Base-by-base conservation (phyloP, 1,284 basidiomycete species). In the Pisolithus thermaeus region DNA sequence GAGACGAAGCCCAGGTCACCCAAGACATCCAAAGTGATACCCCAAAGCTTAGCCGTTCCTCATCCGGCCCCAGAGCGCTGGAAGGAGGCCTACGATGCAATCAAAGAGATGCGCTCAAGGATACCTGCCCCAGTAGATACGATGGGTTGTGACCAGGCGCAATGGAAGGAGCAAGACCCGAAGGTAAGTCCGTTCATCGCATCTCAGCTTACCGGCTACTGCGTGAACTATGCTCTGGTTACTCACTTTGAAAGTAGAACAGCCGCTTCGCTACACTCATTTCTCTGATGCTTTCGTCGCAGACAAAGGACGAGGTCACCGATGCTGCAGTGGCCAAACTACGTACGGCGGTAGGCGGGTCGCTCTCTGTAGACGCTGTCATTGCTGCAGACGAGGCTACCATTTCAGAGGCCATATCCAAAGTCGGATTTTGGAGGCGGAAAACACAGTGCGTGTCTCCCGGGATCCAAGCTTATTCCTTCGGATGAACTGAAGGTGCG, bases 301-400 rank as follows among this genome's bases (percentile, higher is more conserved):
- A 97, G 68, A 98, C 96, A 3, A 98, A 96, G 67, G 92, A 96
- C 65, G 84, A 91, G 59, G 86, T 94, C 12, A 96, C 91, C 0
- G 84, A 92, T 48, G 82, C 87, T 1, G 96, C 96, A 0, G 83
- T 97, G 1, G 66, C 73, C 2, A 89, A 87, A 57, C 76, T 99
- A 1, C 85, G 93, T 20, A 64, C 68, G 0, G 80, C 81, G 0
- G 67, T 99, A 0, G 86, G 89, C 0, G 90, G 90, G 1, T 87
- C 83, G 2, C 68, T 99, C 18, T 87, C 84, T 0, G 74, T 97
- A 1, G 76, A 84, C n/a, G 82, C 78, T 0, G 64, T 98, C 14
- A 72, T 92, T 7, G 71, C 71, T 0, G 87, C 92, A 0, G 75
- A 84, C 4, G 78, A 84, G 2, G 65, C 72, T 2, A 68, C 72